Evolutionary conservation across 495 filamentous ascomycete genomes (phyloP), one percentile per base, ranked within the genome.

Genomic region (Mytilinidion resinicola): DNA sequence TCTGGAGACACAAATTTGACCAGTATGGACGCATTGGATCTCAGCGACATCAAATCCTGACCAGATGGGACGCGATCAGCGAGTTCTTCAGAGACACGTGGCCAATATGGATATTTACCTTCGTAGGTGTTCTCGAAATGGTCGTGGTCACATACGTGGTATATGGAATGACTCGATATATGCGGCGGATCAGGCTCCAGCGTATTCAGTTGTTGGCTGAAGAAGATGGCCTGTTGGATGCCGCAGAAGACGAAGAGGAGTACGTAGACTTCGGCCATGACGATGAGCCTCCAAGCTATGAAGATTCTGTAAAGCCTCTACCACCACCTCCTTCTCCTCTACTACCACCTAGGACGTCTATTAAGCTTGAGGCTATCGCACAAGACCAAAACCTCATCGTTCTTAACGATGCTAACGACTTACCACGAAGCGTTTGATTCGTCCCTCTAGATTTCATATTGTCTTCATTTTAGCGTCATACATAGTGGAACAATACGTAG

Each of bases 1-100:
- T 63, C 11, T 63, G 60, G 60, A 21, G 56, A 3, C 14, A 25
- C 9, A 37, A 53, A 8, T 63, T 63, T 20, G 60, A 63, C 51
- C 15, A 36, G 7, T 43, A 54, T 15, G 60, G 60, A 9, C 20
- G 60, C 14, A 42, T 63, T 25, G 60, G 60, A 15, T 63, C 60
- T 8, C 21, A 36, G 1, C 36, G 60, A 25, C 55, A 63, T 34
- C 39, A 50, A 8, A 9, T 58, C 1, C 19, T 33, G 15, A 44
- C 17, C 19, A 59, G 50, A 14, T 35, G 35, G 15, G 38, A 9
- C 34, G 60, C 21, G 9, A 12, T 63, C 12, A 9, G 8, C 17
- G 15, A 25, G 8, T 21, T 63, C 33, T 48, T 49, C 33, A 25
- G 37, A 17, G 56, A 58, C 43, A 42, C 56, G 3, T 55, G 55